Base-by-base conservation (phyloP, 2,329 filamentous ascomycete species). In the Beauveria rudraprayagi region DNA sequence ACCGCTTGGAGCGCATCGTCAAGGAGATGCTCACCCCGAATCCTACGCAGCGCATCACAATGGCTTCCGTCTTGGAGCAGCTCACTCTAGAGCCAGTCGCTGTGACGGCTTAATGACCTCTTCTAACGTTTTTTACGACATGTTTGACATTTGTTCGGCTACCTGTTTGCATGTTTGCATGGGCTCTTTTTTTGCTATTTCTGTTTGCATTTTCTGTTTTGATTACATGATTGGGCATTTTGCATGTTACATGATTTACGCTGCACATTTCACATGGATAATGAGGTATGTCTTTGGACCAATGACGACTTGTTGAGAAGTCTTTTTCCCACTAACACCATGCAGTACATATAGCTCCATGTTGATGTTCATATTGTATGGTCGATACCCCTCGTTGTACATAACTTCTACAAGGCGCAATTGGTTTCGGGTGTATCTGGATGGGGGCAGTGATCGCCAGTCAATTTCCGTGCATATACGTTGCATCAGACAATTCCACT, bases 1-100 rank as follows among this genome's bases (percentile, higher is more conserved):
- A 84, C 66, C 73, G 73, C 53, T 69, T 85, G 43, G 82, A 85
- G 70, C 71, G 75, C 17, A 69, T 85, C 10, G 76, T 84, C 17
- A 72, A 72, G 61, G 78, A 82, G 41, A 85, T 85, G 83, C 66
- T 85, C 62, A 74, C 74, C 7, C 78, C 81, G 3, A 78, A 80
- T 59, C 80, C 77, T 10, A 70, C 70, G 57, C 76, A 83, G 58
- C 76, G 83, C 34, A 80, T 84, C 64, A 81, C 78, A 22, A 83
- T 82, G 78, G 74, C 75, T n/a, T 76, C 75, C 48, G 75, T 83
- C 26, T 69, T 82, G 62, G 72, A 70, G 62, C 78, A 81, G 64
- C 63, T 83, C 24, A 24, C 44, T 7, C 4, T 44, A 19, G 55
- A 62, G 50, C 47, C 54, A 24, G 19, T 59, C 22, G 37, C 56